Base-by-base conservation (phyloP, 163 green algal genomes). In the Scenedesmus sp. region DNA sequence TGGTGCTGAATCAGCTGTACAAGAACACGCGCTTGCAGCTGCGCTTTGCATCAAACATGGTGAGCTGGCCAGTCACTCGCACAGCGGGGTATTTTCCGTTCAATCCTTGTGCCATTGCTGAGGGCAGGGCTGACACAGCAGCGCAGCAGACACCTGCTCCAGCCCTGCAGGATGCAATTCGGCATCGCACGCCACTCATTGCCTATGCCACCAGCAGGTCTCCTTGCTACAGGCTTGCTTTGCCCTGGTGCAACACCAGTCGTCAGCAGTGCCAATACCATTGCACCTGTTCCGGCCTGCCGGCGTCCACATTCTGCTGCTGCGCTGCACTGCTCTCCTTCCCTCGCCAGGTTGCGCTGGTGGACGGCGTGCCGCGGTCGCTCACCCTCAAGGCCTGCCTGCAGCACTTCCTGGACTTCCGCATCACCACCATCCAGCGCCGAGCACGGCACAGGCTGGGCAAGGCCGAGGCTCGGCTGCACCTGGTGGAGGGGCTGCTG, bases 261-360 rank as follows among this genome's bases (percentile, higher is more conserved):
- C n/a, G n/a, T n/a, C n/a, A n/a, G n/a, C n/a, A n/a, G n/a, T n/a
- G n/a, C n/a, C n/a, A n/a, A n/a, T n/a, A n/a, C n/a, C n/a, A n/a
- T n/a, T n/a, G n/a, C n/a, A n/a, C n/a, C n/a, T n/a, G n/a, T n/a
- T n/a, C n/a, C n/a, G n/a, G n/a, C n/a, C n/a, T n/a, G n/a, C n/a
- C n/a, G n/a, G n/a, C n/a, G n/a, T n/a, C n/a, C 46, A 56, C 46
- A 56, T 10, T 56, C 46, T 22, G 56, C 12, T 61, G 51, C 51
- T 6, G 46, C 46, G 46, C 46, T 53, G 46, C 46, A 10, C 46
- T 16, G 7, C 6, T 53, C 46, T 16, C 46, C 46, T 53, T 53
- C n/a, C n/a, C n/a, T n/a, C n/a, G n/a, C n/a, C 96, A 97, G 95
- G 96, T 98, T 51, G 96, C 97, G 5, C 93, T 99, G 40, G 96